Base-by-base conservation (phyloP, 257 asterid genomes). In the Lycium barbarum region DNA sequence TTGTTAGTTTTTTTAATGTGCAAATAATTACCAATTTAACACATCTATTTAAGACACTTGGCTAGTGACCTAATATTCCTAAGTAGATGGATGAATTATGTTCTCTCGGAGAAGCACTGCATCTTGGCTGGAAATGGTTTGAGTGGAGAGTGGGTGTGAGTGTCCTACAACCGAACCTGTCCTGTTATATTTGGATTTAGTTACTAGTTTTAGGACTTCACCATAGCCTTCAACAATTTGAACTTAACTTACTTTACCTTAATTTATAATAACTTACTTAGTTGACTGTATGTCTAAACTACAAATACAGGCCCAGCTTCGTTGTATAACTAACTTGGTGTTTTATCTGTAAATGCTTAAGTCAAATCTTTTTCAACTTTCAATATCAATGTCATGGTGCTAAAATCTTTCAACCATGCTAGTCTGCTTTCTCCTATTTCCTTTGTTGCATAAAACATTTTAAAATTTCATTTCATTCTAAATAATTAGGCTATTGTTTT, bases 51-150 rank as follows among this genome's bases (percentile, higher is more conserved):
- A 74, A 49, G 26, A 57, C 22, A 67, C 62, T 73, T 74, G 15
- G 6, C 45, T 49, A 51, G 81, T 14, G 40, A 74, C 62, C 81
- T 47, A 7, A 22, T 74, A 74, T 49, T 74, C 12, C 62, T 8
- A 49, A 49, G 80, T 73, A 11, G 81, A 74, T 26, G 12, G 62
- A 7, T 74, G 81, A 49, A 49, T 74, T 22, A 22, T 49, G 81
- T 49, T 49, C 62, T 49, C 22, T 49, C 10, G 22, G 76, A 5
- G n/a, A 67, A 67, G 76, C 7, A 1, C 22, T 15, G 14, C 15
- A 3, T 49, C 45, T 49, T 74, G 14, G 43, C 7, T 26, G 45
- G 62, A 74, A 74, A 74, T 74, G 57, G 81, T 74, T 74, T 51
- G 45, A 49, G 45, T 74, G 45, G 81, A 74, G 81, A 65, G 18